phyloP scores from a whole-genome alignment of 176 grass and related monocot genomes.

The Canna indica region DNA sequence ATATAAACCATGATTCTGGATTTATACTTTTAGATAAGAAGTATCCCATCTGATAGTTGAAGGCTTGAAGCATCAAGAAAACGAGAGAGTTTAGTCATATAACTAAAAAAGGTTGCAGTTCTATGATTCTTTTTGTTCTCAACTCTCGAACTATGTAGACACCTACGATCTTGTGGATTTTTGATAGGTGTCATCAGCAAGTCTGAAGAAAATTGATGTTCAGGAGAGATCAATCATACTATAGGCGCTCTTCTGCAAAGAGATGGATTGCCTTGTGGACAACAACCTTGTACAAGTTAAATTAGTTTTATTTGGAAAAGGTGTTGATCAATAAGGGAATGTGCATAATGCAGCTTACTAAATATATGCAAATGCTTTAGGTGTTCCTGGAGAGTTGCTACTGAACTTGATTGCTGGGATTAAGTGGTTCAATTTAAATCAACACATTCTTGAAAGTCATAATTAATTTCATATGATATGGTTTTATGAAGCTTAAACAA shows the following conservation, averaged over 20 bases:
- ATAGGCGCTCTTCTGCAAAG: not conserved
- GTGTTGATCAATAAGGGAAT: not conserved
- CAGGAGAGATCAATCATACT: not conserved
- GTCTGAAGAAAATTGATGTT: not conserved
- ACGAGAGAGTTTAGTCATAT: too few species aligned
- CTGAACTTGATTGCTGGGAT: too few species aligned
- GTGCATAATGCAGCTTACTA: not conserved
- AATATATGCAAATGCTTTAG: not conserved
- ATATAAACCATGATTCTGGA: too few species aligned
- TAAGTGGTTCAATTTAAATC: not conserved
- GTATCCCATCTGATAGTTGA: too few species aligned
- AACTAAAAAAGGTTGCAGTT: too few species aligned
- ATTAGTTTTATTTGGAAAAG: not conserved
- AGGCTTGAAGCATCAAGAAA: too few species aligned
- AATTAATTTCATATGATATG: not conserved
- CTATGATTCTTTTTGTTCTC: too few species aligned
- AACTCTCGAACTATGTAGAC: not conserved
- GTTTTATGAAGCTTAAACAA: not conserved
- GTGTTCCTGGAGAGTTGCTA: too few species aligned
- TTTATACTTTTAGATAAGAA: too few species aligned
- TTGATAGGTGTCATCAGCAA: not conserved
- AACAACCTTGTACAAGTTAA: not conserved
- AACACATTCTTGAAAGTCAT: not conserved
- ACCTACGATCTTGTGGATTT: not conserved
- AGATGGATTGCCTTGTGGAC: not conserved